Evolutionary conservation across 2,329 filamentous ascomycete species (phyloP), one percentile per base, ranked within the genome.

Genomic region (Thermochaetoides dissita): DNA sequence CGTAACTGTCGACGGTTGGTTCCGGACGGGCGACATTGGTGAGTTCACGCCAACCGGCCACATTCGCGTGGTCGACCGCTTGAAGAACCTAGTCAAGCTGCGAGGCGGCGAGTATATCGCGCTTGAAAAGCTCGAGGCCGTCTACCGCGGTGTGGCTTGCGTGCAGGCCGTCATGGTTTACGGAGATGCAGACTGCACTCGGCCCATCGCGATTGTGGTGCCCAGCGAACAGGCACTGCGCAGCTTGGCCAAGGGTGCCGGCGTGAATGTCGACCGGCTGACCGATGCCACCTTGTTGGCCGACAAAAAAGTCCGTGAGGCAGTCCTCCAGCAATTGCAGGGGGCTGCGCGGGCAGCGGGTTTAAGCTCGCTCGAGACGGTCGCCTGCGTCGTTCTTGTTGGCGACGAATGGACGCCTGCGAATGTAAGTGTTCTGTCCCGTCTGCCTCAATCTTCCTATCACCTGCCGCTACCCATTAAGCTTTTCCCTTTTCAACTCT

Each of bases 81-180:
- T 94, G 76, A 96, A 96, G 79, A 96, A 96, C 65, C 69, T 96
- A 43, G 84, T 96, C 63, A 96, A 96, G 78, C 88, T 91, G 49
- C 75, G 85, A 50, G 87, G 88, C 46, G 89, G 89, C 53, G 89
- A 96, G 69, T 96, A 96, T 63, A 93, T 96, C 60, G 91, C 89
- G 17, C 74, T 98, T 4, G 89, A 96, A 68, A 95, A 88, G 69
- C 78, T 96, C 46, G 89, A 96, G 66, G 83, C 88, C 3, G 72
- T 94, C 42, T 96, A 95, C 67, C 81, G 88, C 48, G 79, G 84
- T 37, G 76, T 74, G 8, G 72, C 76, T n/a, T 74, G 82, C 8
- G 85, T 94, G 12, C 74, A 75, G 46, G 94, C 94, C 64, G 78
- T 95, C 58, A 91, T 91, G 69, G 73, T 94, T 35, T 83, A 91